Conservation (phyloP, 805 yeast genomes). For the Komagataella pastoris region DNA sequence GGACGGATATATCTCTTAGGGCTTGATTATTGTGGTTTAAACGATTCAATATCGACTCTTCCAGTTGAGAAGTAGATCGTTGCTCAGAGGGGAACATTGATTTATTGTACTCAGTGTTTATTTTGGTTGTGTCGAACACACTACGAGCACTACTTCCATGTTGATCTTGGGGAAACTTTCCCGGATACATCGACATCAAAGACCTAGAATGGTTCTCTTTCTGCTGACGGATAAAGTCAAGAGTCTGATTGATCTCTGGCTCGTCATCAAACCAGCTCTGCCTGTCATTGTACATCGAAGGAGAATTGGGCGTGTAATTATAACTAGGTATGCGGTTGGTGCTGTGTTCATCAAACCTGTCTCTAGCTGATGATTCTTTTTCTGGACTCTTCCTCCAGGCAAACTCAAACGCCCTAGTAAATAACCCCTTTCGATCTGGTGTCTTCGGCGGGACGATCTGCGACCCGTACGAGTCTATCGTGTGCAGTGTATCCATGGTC, state of each 20-base stretch:
- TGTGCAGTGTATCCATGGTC: background rate
- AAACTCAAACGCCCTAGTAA: conserved; percentile 2
- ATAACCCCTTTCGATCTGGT: conserved; percentile 1
- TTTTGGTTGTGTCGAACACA: background rate
- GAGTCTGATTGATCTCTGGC: background rate
- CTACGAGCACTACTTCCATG: background rate
- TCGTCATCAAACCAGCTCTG: background rate
- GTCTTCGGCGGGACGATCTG: conserved; percentile 4
- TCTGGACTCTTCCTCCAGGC: background rate
- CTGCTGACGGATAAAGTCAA: background rate
- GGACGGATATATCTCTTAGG: conserved; percentile 3
- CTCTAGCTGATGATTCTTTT: background rate
- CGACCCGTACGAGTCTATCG: background rate
- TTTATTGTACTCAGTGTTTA: background rate
- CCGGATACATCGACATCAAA: background rate
- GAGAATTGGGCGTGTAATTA: background rate
- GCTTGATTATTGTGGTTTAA: background rate
- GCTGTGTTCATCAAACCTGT: background rate
- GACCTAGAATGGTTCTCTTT: background rate
- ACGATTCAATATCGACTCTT: background rate
- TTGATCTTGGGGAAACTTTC: background rate
- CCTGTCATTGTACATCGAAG: background rate
- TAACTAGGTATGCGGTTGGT: background rate
- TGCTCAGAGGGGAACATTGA: background rate
- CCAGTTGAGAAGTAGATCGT: background rate